phyloP scores from a whole-genome alignment of 257 asterid genomes.

The Marsdenia floribunda region DNA sequence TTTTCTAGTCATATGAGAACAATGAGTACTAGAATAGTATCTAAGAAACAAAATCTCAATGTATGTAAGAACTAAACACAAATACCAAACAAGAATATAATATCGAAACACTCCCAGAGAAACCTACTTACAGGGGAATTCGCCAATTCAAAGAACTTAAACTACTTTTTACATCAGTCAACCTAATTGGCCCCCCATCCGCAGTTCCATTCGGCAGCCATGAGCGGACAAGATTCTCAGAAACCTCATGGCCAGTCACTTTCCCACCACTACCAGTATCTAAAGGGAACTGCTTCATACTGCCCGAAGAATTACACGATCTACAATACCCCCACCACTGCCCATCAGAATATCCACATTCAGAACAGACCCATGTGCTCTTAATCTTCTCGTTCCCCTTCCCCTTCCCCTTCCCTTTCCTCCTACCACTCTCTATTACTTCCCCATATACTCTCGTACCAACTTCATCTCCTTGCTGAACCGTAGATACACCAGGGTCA shows the following conservation, averaged over 20 bases:
- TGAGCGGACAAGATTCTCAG: conserved; percentile 44
- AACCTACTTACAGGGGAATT: conserved; percentile 57
- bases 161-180: conserved; percentile 58
- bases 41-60: neutral
- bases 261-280: conserved; percentile 28
- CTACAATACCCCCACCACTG: conserved; percentile 98
- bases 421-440: conserved; percentile 35
- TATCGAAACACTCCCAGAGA: neutral
- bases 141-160: conserved; percentile 59
- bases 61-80: neutral
- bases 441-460: conserved; percentile 50
- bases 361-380: conserved; percentile 62
- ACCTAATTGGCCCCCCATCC: conserved; percentile 44
- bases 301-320: conserved; percentile 56
- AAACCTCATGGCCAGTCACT: conserved; percentile 44
- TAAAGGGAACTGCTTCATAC: conserved; percentile 55
- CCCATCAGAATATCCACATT: conserved; percentile 74
- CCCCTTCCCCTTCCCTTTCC: conserved; percentile 36
- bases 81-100: neutral
- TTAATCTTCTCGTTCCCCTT: conserved; percentile 65
- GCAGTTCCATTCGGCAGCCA: conserved; percentile 56
- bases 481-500: conserved; percentile 10
- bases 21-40: neutral
- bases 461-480: conserved; percentile 21
- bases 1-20: neutral